phyloP scores from a whole-genome alignment of 2,329 filamentous ascomycete genomes.

The Shiraia bambusicola region DNA sequence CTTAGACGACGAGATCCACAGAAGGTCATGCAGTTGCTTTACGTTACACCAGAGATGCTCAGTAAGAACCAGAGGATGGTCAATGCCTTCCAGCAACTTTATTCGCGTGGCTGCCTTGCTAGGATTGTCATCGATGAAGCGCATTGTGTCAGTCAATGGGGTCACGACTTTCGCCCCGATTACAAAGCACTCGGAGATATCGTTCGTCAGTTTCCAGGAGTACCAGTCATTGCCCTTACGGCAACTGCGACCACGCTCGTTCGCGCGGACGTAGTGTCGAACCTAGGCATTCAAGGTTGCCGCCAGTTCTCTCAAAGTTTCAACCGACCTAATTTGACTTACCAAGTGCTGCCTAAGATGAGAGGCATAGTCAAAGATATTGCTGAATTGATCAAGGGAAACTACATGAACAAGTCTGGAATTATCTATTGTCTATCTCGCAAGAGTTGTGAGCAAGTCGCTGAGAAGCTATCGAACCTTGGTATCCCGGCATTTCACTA shows the following conservation, averaged over 20 bases:
- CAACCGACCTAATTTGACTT: constrained; percentile 91
- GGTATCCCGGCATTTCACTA: constrained; percentile 79
- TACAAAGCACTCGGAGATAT: constrained; percentile 85
- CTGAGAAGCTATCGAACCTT: constrained; percentile 64
- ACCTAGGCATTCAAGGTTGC: constrained; percentile 78
- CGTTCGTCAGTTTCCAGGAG: constrained; percentile 68
- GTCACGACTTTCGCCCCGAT: constrained; percentile 94
- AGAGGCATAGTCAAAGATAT: constrained; percentile 59
- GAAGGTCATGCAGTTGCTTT: constrained; percentile 79
- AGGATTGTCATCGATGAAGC: constrained; percentile 96
- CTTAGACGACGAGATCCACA: constrained; percentile 68
- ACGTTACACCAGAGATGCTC: constrained; percentile 97
- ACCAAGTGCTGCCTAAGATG: constrained; percentile 76
- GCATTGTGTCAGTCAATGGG: constrained; percentile 99
- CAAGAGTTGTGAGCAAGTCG: constrained; percentile 78
- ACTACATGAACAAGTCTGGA: constrained; percentile 72
- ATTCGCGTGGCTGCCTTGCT: constrained; percentile 72
- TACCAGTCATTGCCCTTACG: constrained; percentile 92
- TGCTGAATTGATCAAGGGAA: constrained; percentile 66
- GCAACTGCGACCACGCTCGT: constrained; percentile 94
- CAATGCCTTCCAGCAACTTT: constrained; percentile 65
- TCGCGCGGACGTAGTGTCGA: constrained; percentile 86
- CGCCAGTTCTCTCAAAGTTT: constrained; percentile 88
- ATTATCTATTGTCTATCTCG: constrained; percentile 93
- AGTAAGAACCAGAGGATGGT: constrained; percentile 74